Conservation (phyloP, 2,329 filamentous ascomycete species). For the Graphilbum ipis-grandicollis region DNA sequence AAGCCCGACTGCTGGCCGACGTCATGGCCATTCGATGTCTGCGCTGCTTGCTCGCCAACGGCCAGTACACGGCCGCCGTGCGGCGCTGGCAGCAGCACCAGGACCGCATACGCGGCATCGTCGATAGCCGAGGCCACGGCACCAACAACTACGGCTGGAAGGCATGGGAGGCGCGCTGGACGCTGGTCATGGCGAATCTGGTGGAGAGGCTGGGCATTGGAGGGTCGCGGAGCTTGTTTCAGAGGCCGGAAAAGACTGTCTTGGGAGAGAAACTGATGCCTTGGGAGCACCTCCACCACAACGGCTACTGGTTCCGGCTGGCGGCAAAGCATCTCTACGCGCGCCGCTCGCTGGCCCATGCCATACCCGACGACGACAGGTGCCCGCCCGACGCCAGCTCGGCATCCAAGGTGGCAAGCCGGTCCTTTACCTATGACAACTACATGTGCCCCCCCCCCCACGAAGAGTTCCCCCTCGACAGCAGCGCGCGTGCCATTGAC, state of each 20-base stretch:
- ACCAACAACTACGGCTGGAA: slow-evolving; percentile 84
- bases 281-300: slow-evolving; percentile 47
- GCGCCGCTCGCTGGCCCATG: slow-evolving; percentile 33
- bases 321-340: slow-evolving; percentile 39
- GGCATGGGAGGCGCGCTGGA: slow-evolving; percentile 75
- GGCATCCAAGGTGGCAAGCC: slow-evolving; percentile 27
- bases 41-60: slow-evolving; percentile 66
- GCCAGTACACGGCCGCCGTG: slow-evolving; percentile 62
- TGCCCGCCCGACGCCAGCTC: slow-evolving; percentile 29
- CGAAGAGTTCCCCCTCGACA: slow-evolving; percentile 34
- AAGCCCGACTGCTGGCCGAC: slow-evolving; percentile 79
- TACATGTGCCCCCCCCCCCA: slow-evolving; percentile 50
- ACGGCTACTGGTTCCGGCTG: slow-evolving; percentile 48
- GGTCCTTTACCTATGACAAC: slow-evolving; percentile 42
- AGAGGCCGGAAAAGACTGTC: slow-evolving; percentile 40
- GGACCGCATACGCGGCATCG: slow-evolving; percentile 53
- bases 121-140: slow-evolving; percentile 71
- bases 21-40: slow-evolving; percentile 63
- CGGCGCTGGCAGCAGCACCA: slow-evolving; percentile 68
- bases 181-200: slow-evolving; percentile 42
- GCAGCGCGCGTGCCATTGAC: slow-evolving; percentile 23
- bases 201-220: slow-evolving; percentile 30
- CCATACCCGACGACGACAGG: slow-evolving; percentile 43
- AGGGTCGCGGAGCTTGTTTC: slow-evolving; percentile 25
- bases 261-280: slow-evolving; percentile 40